A percentile compares a stretch with the other conserved stretches of the same genome.
phyloP scores from a whole-genome alignment of 2,329 filamentous ascomycete genomes.

The Teratosphaeria epicoccoides region DNA sequence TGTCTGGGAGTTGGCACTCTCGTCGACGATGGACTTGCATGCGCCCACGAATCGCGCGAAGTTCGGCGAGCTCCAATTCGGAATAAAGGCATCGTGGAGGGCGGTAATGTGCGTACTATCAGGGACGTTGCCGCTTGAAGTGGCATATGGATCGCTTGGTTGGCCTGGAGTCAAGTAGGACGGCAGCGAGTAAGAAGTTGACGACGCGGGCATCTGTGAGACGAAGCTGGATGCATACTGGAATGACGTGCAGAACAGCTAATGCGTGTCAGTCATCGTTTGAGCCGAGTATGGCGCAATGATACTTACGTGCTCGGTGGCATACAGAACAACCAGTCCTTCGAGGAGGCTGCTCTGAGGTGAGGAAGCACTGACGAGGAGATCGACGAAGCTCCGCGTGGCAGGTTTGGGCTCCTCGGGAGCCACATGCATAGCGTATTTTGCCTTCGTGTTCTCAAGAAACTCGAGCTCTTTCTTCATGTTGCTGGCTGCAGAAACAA shows the following conservation, averaged over 20 bases:
- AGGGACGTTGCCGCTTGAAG: constrained; percentile 16
- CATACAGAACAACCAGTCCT: constrained; percentile 63
- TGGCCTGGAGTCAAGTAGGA: constrained; percentile 18
- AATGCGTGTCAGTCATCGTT: constrained; percentile 22
- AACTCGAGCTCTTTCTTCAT: constrained; percentile 57
- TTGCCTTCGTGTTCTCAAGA: constrained; percentile 53
- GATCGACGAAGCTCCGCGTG: constrained; percentile 46
- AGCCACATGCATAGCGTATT: constrained; percentile 47
- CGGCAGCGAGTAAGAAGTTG: constrained; percentile 21
- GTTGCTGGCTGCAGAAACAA: constrained; percentile 55
- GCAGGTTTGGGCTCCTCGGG: constrained; percentile 36
- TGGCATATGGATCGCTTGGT: constrained; percentile 4
- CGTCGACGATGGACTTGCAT: constrained; percentile 38
- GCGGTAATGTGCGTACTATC: constrained; percentile 37
- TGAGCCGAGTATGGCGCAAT: background rate
- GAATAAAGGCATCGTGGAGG: constrained; percentile 40
- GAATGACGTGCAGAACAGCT: constrained; percentile 36
- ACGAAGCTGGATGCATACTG: constrained; percentile 37
- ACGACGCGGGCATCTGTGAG: constrained; percentile 13
- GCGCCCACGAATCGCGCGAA: constrained; percentile 42
- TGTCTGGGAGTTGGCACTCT: constrained; percentile 38
- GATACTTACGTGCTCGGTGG: constrained; percentile 51
- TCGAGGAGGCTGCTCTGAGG: constrained; percentile 48
- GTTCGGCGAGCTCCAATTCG: constrained; percentile 41
- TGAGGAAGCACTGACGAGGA: constrained; percentile 48